phyloP scores from a whole-genome alignment of 495 filamentous ascomycete species.

The Bacidia gigantensis region DNA sequence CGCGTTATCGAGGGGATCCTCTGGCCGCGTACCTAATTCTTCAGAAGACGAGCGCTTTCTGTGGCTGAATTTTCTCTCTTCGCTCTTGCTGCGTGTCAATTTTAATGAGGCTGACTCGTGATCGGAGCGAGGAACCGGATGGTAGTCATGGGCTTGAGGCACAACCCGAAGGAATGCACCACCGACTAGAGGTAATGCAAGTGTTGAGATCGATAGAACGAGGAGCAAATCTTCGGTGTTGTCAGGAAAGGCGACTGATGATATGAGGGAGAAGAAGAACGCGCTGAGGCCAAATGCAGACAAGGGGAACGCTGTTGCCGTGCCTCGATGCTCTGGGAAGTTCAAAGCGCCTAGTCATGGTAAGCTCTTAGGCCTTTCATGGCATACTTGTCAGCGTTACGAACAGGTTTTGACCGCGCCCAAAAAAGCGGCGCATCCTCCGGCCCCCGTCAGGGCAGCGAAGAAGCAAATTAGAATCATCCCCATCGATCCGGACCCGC shows the following conservation, averaged over 20 bases:
- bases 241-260: conserved; percentile 67
- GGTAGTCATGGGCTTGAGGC: conserved; percentile 47
- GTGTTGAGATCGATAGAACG: conserved; percentile 69
- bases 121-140: conserved; percentile 43
- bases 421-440: conserved; percentile 75
- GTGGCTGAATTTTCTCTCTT: conserved; percentile 31
- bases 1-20: conserved; percentile 12
- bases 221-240: conserved; percentile 69
- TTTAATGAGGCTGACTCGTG: conserved; percentile 32
- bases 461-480: conserved; percentile 66
- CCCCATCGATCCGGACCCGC: conserved; percentile 43
- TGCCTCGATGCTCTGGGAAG: conserved; percentile 82
- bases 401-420: conserved; percentile 66
- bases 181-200: conserved; percentile 52
- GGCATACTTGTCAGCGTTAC: no score
- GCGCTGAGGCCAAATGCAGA: conserved; percentile 90
- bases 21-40: conserved; percentile 58
- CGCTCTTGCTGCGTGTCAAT: conserved; percentile 49
- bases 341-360: conserved; percentile 59
- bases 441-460: conserved; percentile 69
- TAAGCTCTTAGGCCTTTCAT: no score
- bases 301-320: conserved; percentile 84
- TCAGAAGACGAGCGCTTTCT: conserved; percentile 24
- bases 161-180: conserved; percentile 74
- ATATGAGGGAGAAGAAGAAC: conserved; percentile 80